A percentile compares a stretch with the other conserved stretches of the same genome.
phyloP scores from a whole-genome alignment of 164 flowering plant genomes.

The Macadamia integrifolia region DNA sequence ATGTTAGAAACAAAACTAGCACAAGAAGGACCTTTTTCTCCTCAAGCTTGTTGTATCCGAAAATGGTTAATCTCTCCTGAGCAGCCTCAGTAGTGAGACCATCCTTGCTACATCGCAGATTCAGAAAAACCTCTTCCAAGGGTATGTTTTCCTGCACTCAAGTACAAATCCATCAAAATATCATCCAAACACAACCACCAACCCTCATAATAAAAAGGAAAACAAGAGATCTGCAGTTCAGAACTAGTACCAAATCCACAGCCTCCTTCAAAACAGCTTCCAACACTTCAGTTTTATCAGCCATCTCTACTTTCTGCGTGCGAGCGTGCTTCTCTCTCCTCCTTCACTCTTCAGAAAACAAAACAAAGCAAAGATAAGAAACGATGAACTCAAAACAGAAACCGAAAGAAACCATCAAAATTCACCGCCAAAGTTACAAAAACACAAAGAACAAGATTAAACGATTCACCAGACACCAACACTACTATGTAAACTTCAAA shows the following conservation, averaged over 20 bases:
- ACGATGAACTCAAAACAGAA: not conserved
- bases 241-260: constrained; percentile 57
- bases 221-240: constrained; percentile 9
- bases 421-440: not conserved
- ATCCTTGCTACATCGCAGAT: constrained; percentile 50
- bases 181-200: constrained; percentile 7
- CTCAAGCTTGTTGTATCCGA: constrained; percentile 73
- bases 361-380: not conserved
- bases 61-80: constrained; percentile 50
- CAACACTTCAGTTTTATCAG: constrained; percentile 31
- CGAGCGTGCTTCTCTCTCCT: constrained; percentile 10
- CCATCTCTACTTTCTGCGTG: constrained; percentile 37
- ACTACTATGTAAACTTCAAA: no score
- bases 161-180: constrained; percentile 8
- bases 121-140: constrained; percentile 76
- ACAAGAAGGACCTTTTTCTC: constrained; percentile 80
- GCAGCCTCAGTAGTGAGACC: constrained; percentile 64
- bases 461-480: no score
- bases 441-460: not conserved
- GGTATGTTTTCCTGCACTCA: constrained; percentile 71
- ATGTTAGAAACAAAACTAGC: no score
- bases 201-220: not conserved
- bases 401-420: not conserved
- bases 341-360: not conserved
- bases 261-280: constrained; percentile 71